Conservation (phyloP, 1,284 basidiomycete species). For the Melampsora occidentalis region DNA sequence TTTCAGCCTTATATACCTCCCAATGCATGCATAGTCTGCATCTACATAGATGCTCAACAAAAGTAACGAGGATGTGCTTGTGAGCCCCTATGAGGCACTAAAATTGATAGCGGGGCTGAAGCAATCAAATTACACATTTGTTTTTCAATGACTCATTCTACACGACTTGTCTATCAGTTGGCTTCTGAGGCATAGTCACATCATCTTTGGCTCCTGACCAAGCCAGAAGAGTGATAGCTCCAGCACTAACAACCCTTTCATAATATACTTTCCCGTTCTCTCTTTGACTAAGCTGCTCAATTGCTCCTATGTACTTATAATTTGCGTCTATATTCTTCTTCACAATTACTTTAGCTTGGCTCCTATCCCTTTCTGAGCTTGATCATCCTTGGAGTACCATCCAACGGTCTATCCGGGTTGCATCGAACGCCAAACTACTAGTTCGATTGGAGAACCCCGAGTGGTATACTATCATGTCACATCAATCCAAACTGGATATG, state of each 20-base stretch:
- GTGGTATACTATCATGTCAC: neutral
- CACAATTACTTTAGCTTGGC: neutral
- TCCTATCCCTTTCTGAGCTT: constrained; percentile 10
- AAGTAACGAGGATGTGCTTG: neutral
- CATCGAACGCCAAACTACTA: constrained; percentile 14
- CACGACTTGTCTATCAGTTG: neutral
- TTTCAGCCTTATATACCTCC: neutral
- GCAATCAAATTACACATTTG: constrained; percentile 6
- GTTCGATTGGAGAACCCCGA: neutral
- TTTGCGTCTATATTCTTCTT: constrained; percentile 1
- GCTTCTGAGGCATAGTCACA: neutral
- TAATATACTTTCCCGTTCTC: neutral
- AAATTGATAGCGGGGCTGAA: constrained; percentile 1
- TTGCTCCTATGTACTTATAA: constrained; percentile 1
- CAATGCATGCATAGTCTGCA: constrained; percentile 10
- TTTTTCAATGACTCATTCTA: neutral
- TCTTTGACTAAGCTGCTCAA: neutral
- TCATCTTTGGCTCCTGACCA: neutral
- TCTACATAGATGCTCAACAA: neutral
- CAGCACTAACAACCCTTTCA: constrained; percentile 1
- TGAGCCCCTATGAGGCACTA: constrained; percentile 7
- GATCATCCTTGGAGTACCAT: constrained; percentile 1
- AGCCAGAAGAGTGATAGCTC: constrained; percentile 1
- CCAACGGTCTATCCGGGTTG: constrained; percentile 12
- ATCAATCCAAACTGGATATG: constrained; percentile 14